These are phyloP conservation scores for Plectosphaerella plurivora DNA, from an alignment of 2,329 filamentous ascomycete genomes.

Conservation along the genomic window DNA sequence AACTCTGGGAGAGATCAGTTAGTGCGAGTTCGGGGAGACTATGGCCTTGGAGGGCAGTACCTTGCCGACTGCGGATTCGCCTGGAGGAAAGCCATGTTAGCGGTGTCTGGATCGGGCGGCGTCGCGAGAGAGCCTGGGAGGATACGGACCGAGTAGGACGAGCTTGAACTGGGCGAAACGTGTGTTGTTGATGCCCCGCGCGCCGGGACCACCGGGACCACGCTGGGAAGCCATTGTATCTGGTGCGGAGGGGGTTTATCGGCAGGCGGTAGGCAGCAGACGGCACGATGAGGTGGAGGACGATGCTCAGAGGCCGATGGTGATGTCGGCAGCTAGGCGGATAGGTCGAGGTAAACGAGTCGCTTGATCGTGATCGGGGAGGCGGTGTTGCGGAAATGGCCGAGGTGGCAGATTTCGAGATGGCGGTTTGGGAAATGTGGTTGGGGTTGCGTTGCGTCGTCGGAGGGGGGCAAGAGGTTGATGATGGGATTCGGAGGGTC, in stretches of 20 bases:
- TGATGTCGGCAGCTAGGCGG: too few relatives aligned
- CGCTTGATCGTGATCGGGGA: too few relatives aligned
- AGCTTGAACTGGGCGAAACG: constrained; percentile 99
- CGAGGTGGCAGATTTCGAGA: constrained; percentile 1
- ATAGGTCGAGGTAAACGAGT: too few relatives aligned
- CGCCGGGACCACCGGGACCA: constrained; percentile 33
- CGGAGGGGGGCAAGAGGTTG: constrained; percentile 3
- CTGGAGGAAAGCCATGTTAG: constrained; percentile 49
- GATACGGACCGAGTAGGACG: constrained; percentile 78
- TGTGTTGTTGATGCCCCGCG: constrained; percentile 60
- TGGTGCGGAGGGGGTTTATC: constrained; percentile 16
- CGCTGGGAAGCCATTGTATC: constrained; percentile 69
- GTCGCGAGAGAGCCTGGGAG: neutral
- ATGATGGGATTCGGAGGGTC: constrained; percentile 3
- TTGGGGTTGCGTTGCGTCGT: constrained; percentile 8
- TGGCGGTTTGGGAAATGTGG: neutral
- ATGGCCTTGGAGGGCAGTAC: constrained; percentile 37
- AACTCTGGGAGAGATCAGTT: constrained; percentile 59
- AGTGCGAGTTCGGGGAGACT: neutral
- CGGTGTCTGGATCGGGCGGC: constrained; percentile 8
- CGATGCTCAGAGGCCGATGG: too few relatives aligned
- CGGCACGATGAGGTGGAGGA: neutral
- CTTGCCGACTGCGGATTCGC: constrained; percentile 99
- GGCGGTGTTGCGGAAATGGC: neutral
- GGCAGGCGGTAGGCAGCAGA: constrained; percentile 3